Percentiles rank a stretch among this genome's conserved stretches.
Conservation (phyloP, 2,329 filamentous ascomycete genomes). For the Apiospora hydei region DNA sequence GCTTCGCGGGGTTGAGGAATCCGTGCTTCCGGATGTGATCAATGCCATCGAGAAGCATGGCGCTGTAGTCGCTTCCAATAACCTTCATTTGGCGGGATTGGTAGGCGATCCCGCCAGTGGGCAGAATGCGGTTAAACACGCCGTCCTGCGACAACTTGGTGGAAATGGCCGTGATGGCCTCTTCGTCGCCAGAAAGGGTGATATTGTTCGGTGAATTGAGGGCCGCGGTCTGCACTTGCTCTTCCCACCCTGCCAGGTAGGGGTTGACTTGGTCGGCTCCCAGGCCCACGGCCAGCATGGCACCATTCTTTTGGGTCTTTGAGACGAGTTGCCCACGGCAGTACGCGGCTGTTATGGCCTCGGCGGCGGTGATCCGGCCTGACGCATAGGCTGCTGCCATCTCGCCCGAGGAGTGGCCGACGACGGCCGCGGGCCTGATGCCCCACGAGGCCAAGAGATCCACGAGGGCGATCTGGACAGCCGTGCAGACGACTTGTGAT, state of each 20-base stretch:
- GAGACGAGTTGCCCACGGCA: constrained; percentile 26
- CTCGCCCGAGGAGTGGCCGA: constrained; percentile 45
- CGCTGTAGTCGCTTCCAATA: constrained; percentile 26
- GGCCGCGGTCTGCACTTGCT: constrained; percentile 24
- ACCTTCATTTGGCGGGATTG: constrained; percentile 40
- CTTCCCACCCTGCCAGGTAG: constrained; percentile 21
- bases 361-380: constrained; percentile 29
- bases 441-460: constrained; percentile 35
- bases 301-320: constrained; percentile 7
- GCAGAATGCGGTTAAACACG: constrained; percentile 34
- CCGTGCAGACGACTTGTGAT: constrained; percentile 42
- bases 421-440: constrained; percentile 45
- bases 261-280: constrained; percentile 2
- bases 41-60: neutral
- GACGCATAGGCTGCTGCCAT: constrained; percentile 41
- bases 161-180: constrained; percentile 29
- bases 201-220: constrained; percentile 40
- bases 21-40: constrained; percentile 9
- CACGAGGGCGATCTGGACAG: constrained; percentile 46
- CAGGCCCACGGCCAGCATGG: constrained; percentile 32
- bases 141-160: constrained; percentile 25
- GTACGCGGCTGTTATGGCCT: constrained; percentile 34
- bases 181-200: constrained; percentile 39
- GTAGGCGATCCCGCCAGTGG: constrained; percentile 37
- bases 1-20: constrained; percentile 6